Conservation (phyloP, 1,139 yeast genomes). For the Kodamaea suecica region DNA sequence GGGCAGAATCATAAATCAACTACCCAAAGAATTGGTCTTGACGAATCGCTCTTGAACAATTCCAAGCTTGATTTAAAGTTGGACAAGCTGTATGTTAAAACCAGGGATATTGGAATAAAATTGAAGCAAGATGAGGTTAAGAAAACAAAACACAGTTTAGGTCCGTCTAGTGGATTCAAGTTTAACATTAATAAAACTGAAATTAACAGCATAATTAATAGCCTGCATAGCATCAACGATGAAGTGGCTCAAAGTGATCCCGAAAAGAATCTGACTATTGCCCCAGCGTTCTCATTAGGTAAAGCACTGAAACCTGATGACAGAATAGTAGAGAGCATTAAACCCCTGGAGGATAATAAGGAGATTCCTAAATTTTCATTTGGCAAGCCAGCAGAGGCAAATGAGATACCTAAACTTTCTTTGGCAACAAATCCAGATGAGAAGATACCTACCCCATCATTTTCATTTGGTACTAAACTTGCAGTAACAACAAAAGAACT, state of each 20-base stretch:
- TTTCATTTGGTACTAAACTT: too few relatives aligned
- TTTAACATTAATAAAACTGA: conserved; percentile 31
- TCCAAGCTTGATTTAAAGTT: conserved; percentile 19
- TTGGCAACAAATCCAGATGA: too few relatives aligned
- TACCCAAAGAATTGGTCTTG: conserved; percentile 19
- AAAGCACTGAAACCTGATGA: too few relatives aligned
- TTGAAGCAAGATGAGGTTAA: conserved; percentile 22
- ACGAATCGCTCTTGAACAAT: conserved; percentile 18
- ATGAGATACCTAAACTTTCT: conserved; percentile 6
- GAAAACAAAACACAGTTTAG: conserved; percentile 11
- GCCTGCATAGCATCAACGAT: too few relatives aligned
- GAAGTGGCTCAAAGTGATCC: conserved; percentile 10
- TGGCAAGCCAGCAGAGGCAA: conserved; percentile 9
- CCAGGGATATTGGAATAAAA: conserved; percentile 26
- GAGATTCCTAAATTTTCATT: too few relatives aligned
- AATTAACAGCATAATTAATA: conserved; percentile 23
- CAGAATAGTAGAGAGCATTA: too few relatives aligned
- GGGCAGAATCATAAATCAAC: conserved; percentile 14
- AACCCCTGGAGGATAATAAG: too few relatives aligned
- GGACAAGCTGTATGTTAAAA: conserved; percentile 27
- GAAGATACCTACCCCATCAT: too few relatives aligned
- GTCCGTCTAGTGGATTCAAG: conserved; percentile 41
- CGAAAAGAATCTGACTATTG: conserved; percentile 2
- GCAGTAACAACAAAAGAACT: conserved; percentile 5
- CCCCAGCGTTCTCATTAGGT: too few relatives aligned